phyloP scores from a whole-genome alignment of 1,284 basidiomycete genomes.

The Trichosporon sp. region DNA sequence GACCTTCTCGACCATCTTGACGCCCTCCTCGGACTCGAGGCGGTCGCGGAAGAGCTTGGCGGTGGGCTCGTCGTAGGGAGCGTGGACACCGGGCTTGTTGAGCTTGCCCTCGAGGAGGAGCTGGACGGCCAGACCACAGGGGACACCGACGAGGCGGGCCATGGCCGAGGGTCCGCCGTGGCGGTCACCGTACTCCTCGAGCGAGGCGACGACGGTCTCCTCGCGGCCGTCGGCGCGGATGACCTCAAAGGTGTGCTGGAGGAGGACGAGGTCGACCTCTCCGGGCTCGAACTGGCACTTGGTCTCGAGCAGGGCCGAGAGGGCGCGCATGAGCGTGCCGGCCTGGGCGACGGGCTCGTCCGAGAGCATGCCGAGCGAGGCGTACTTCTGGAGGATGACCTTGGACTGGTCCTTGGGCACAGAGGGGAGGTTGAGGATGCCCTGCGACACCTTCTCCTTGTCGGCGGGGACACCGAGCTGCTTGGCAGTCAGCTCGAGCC shows the following conservation, averaged over 20 bases:
- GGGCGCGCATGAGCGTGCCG: slow-evolving; percentile 85
- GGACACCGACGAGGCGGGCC: slow-evolving; percentile 85
- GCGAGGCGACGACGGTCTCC: slow-evolving; percentile 84
- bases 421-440: slow-evolving; percentile 62
- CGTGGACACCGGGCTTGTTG: slow-evolving; percentile 72
- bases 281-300: slow-evolving; percentile 87
- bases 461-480: slow-evolving; percentile 66
- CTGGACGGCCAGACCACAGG: slow-evolving; percentile 88
- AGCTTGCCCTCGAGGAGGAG: slow-evolving; percentile 66
- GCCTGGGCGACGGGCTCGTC: slow-evolving; percentile 59
- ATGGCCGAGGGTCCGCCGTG: slow-evolving; percentile 84
- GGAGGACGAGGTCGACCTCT: slow-evolving; percentile 93
- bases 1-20: slow-evolving; percentile 67
- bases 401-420: slow-evolving; percentile 69
- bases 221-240: slow-evolving; percentile 76
- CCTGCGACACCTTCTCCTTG: slow-evolving; percentile 68
- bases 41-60: slow-evolving; percentile 72
- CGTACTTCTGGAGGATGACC: slow-evolving; percentile 78
- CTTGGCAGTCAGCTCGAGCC: slow-evolving; percentile 76
- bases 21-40: slow-evolving; percentile 70
- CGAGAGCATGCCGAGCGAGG: slow-evolving; percentile 92
- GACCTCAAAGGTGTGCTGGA: slow-evolving; percentile 94
- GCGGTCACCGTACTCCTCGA: slow-evolving; percentile 80
- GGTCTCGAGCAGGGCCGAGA: slow-evolving; percentile 83
- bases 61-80: slow-evolving; percentile 75